Evolutionary conservation across 1,284 basidiomycete species (phyloP), one percentile per base, ranked within the genome.

Genomic region (Apiotrichum brassicae): DNA sequence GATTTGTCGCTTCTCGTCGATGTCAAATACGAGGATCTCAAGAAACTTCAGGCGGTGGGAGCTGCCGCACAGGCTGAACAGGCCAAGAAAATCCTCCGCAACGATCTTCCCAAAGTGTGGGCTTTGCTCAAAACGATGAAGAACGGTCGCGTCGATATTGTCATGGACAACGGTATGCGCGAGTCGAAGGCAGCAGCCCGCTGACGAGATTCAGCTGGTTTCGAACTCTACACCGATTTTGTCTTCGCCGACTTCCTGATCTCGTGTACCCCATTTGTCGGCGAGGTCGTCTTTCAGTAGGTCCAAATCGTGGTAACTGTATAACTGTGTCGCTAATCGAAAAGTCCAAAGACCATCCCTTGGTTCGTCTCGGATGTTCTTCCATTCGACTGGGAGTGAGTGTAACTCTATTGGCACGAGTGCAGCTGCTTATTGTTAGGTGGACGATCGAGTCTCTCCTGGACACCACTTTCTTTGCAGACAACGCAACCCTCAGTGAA

Each of bases 171-270:
- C 66, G 83, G 89, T 85, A 60, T 58, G 79, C 58, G 0, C 33
- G n/a, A n/a, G n/a, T n/a, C n/a, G n/a, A n/a, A n/a, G n/a, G n/a
- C n/a, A n/a, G n/a, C n/a, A n/a, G n/a, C n/a, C n/a, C n/a, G 25
- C 42, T 53, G 34, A 54, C 45, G 28, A n/a, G 6, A 3, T 13
- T 19, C 46, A 91, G 88, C 87, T 62, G 89, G 90, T 2, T 97
- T 97, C 58, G 93, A 97, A 77, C 83, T 97, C 14, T 92, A 89
- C 71, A 95, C 93, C 2, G 95, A 97, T 66, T 75, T 97, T 26
- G 83, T 97, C 19, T 84, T 98, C 57, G 94, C 93, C 32, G 94
- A 98, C 68, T 97, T 95, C 68, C 74, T 97, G 26, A 79, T 95
- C 18, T 87, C 87, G 0, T 83, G 84, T 63, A 93, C 91, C 0